These are phyloP conservation scores for Pelagomonas calceolata DNA, from an alignment of 108 stramenopile species.

Conservation along the genomic window DNA sequence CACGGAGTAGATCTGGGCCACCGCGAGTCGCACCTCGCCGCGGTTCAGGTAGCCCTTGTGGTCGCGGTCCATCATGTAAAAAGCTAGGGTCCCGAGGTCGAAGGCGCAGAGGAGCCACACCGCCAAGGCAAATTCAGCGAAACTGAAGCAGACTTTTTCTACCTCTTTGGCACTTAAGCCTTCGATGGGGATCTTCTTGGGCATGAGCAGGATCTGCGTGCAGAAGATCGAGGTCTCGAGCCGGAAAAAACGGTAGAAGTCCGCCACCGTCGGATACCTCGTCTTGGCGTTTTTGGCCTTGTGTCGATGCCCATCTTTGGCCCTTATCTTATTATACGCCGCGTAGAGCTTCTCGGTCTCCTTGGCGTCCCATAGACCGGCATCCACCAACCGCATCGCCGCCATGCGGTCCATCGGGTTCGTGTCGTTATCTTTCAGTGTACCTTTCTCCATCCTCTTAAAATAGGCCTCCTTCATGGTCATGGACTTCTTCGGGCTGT, in stretches of 20 bases:
- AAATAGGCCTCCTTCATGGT: too few relatives aligned
- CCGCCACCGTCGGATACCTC: neutral
- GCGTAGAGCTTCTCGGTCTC: neutral
- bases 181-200: neutral
- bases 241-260: neutral
- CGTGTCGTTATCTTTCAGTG: too few relatives aligned
- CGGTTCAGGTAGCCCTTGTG: neutral
- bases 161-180: neutral
- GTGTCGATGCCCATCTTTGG: neutral
- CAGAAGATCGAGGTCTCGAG: neutral
- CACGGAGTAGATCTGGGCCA: neutral
- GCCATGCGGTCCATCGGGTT: too few relatives aligned
- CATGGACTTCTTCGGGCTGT: too few relatives aligned
- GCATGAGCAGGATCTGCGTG: neutral
- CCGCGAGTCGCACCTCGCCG: neutral
- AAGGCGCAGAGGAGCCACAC: neutral
- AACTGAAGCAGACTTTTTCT: neutral
- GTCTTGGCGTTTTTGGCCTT: neutral
- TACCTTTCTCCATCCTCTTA: too few relatives aligned
- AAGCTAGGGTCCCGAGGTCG: neutral
- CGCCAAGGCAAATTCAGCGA: neutral
- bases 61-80: neutral
- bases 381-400: too few relatives aligned
- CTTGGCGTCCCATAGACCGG: neutral
- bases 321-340: neutral